These are phyloP conservation scores for Globisporangium cystogenes DNA, from an alignment of 352 stramenopile species.

Conservation along the genomic window DNA sequence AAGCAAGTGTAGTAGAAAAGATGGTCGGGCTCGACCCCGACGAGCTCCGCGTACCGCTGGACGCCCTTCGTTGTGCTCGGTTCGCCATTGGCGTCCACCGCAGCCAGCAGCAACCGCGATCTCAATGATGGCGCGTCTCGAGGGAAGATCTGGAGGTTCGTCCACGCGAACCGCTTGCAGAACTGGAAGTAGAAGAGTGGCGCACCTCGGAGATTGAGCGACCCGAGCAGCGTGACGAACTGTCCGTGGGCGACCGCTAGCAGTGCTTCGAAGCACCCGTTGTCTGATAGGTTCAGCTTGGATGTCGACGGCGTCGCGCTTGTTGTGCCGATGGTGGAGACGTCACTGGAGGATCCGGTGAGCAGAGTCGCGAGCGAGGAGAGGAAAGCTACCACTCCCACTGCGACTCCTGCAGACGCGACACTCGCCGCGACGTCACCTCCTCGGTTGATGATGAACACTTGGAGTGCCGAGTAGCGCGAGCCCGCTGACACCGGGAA, in stretches of 20 bases:
- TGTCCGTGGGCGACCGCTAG: conserved; percentile 37
- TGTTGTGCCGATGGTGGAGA: conserved; percentile 2
- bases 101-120: neutral
- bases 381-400: conserved; percentile 20
- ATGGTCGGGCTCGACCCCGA: conserved; percentile 29
- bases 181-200: conserved; percentile 45
- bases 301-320: conserved; percentile 5
- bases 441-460: conserved; percentile 36
- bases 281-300: conserved; percentile 3
- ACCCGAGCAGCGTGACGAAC: conserved; percentile 41
- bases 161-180: conserved; percentile 42
- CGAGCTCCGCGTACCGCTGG: conserved; percentile 28
- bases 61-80: conserved; percentile 16
- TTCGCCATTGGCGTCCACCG: neutral
- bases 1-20: conserved; percentile 50
- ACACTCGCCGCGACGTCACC: conserved; percentile 22
- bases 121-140: neutral
- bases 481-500: conserved; percentile 31
- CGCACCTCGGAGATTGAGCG: conserved; percentile 31
- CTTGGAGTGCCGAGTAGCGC: conserved; percentile 29
- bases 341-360: conserved; percentile 7
- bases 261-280: conserved; percentile 30
- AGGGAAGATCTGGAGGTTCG: conserved; percentile 37
- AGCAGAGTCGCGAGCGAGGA: conserved; percentile 11
- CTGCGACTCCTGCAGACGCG: conserved; percentile 23